phyloP scores from a whole-genome alignment of 116 monocot species.

The Papilionanthe hybrid region DNA sequence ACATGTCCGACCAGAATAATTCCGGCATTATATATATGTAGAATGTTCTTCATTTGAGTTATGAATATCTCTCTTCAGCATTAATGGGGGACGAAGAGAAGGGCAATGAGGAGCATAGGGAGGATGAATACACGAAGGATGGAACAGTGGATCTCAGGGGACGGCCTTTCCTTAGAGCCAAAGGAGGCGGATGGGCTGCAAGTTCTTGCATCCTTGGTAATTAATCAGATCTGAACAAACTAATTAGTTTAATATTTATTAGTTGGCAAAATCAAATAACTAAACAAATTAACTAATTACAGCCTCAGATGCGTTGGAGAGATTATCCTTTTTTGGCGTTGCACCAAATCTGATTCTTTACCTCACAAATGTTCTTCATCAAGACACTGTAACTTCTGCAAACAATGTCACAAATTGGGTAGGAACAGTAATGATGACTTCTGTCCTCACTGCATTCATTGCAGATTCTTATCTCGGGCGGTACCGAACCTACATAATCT shows the following conservation, averaged over 20 bases:
- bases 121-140: conserved; percentile 28
- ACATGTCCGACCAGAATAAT: too few relatives aligned
- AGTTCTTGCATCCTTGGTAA: conserved; percentile 35
- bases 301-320: conserved; percentile 20
- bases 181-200: conserved; percentile 34
- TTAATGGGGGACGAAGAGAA: background rate
- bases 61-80: background rate
- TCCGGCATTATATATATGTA: too few relatives aligned
- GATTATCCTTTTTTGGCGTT: conserved; percentile 19
- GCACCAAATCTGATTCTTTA: conserved; percentile 17
- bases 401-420: conserved; percentile 24
- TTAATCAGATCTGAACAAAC: background rate
- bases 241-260: background rate
- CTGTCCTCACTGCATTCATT: conserved; percentile 15
- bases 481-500: conserved; percentile 12
- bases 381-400: conserved; percentile 15
- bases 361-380: conserved; percentile 17
- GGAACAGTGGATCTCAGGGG: conserved; percentile 43
- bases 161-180: conserved; percentile 19
- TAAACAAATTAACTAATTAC: background rate
- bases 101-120: background rate
- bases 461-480: conserved; percentile 24
- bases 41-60: too few relatives aligned
- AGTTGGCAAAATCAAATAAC: too few relatives aligned
- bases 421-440: conserved; percentile 14